Evolutionary conservation across 1,139 yeast species (phyloP).

Genomic region (Zhuliangozyma parablackwelliae): DNA sequence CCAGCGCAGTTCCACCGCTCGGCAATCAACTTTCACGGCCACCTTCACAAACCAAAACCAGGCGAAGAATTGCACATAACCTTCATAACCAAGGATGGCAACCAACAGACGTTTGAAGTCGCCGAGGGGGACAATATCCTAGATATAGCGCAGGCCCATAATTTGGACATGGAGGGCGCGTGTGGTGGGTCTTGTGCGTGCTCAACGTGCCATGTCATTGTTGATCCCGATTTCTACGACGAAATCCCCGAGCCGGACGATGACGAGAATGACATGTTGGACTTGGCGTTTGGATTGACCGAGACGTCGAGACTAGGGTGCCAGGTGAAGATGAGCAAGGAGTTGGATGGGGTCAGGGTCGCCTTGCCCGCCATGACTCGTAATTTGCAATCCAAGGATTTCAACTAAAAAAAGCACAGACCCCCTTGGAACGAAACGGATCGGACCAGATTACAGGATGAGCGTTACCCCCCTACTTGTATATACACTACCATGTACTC

Average conservation of each 20-base stretch:
- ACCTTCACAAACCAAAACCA: slow-evolving; percentile 81
- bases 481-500: background rate
- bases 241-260: slow-evolving; percentile 91
- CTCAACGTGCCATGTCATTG: slow-evolving; percentile 93
- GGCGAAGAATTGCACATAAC: slow-evolving; percentile 92
- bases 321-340: slow-evolving; percentile 85
- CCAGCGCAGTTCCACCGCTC: slow-evolving; percentile 18
- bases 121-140: slow-evolving; percentile 88
- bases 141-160: slow-evolving; percentile 92
- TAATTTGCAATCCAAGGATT: slow-evolving; percentile 78
- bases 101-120: slow-evolving; percentile 75
- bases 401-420: slow-evolving; percentile 20
- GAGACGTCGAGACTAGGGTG: slow-evolving; percentile 96
- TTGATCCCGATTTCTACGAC: slow-evolving; percentile 92
- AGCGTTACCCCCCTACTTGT: no score
- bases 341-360: slow-evolving; percentile 88
- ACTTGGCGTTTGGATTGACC: slow-evolving; percentile 92
- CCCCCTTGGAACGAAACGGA: no score
- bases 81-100: slow-evolving; percentile 88
- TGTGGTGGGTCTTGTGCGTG: slow-evolving; percentile 99
- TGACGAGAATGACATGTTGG: slow-evolving; percentile 97
- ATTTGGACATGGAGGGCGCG: slow-evolving; percentile 96
- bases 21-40: slow-evolving; percentile 56
- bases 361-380: slow-evolving; percentile 98
- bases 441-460: no score